Conservation (phyloP, 345 rosid genomes). For the Pugionium cornutum region DNA sequence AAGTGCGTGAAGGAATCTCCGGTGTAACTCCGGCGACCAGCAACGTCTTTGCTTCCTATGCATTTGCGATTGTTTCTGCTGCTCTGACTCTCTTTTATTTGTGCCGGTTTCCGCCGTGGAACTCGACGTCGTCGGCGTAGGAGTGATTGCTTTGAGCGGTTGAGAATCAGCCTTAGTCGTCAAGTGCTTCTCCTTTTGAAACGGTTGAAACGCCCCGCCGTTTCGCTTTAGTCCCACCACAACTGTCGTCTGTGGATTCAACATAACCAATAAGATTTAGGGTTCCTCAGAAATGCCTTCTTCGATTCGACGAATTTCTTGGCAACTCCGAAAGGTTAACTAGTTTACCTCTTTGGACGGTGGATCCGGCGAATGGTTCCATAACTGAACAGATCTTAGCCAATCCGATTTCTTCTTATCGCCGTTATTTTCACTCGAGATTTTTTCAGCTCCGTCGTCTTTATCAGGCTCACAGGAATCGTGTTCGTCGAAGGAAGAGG, state of each 20-base stretch:
- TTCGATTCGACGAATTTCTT: conserved; percentile 49
- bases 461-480: conserved; percentile 30
- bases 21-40: conserved; percentile 95
- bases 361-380: conserved; percentile 83
- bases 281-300: background rate
- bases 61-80: background rate
- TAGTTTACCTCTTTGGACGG: conserved; percentile 33
- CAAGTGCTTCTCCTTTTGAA: conserved; percentile 47
- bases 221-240: conserved; percentile 61
- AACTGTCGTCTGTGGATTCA: conserved; percentile 37
- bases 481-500: conserved; percentile 37
- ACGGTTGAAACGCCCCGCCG: conserved; percentile 85
- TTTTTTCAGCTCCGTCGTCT: conserved; percentile 25
- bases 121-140: conserved; percentile 51
- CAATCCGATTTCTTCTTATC: conserved; percentile 76
- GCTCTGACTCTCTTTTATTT: conserved; percentile 41
- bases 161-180: conserved; percentile 49
- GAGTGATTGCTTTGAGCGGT: background rate
- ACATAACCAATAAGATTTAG: conserved; percentile 3
- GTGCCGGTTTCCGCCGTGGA: conserved; percentile 39
- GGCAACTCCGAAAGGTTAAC: background rate
- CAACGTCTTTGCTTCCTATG: conserved; percentile 79
- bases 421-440: conserved; percentile 8
- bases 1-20: conserved; percentile 79
- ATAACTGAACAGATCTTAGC: conserved; percentile 96